Base-by-base conservation (phyloP, 345 rosid genomes). In the Streptanthus diversifolius region DNA sequence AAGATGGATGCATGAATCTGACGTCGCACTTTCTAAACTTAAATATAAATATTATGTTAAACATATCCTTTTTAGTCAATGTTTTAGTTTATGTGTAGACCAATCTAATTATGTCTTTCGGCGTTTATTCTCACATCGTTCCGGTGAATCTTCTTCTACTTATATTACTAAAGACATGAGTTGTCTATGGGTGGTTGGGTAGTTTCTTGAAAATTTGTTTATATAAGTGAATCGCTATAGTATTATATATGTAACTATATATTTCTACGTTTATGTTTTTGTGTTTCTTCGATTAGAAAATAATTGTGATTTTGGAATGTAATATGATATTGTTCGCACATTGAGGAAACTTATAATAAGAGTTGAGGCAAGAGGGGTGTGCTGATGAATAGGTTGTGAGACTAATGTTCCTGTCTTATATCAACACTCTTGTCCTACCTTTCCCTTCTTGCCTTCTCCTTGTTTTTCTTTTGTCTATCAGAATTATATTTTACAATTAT, bases 391-490 rank as follows among this genome's bases (percentile, higher is more conserved):
- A 73, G 52, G 66, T 57, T 66, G 66, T 56, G 66, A 56, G 52
- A 39, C 59, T 67, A 37, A 66, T 74, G 78, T 67, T 66, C 44
- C 27, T 75, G 79, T 75, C 79, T 44, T 75, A 67, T 60, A 68
- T 60, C 48, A 75, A 68, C 79, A 60, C 57, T 41, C 48, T 60
- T 75, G 73, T 60, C 72, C 66, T 73, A 73, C 66, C 43, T 66
- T 58, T 47, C 3, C 37, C 7, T 66, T 73, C 66, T 73, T 73
- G 77, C 60, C 72, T 45, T 57, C 51, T 64, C 33, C 57, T 19
- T 73, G 66, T 73, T 73, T 55, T 47, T 57, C 24, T 57, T 45
- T 25, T 36, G 71, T 73, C 72, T 73, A 39, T 44, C 56, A 33
- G 25, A 64, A 1, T 45, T 27, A 13, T 54, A 72, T 41, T 44